Percentiles rank a stretch among this genome's conserved stretches.
phyloP scores from a whole-genome alignment of 2,329 filamentous ascomycete genomes.

The Microcyclospora pomicola region DNA sequence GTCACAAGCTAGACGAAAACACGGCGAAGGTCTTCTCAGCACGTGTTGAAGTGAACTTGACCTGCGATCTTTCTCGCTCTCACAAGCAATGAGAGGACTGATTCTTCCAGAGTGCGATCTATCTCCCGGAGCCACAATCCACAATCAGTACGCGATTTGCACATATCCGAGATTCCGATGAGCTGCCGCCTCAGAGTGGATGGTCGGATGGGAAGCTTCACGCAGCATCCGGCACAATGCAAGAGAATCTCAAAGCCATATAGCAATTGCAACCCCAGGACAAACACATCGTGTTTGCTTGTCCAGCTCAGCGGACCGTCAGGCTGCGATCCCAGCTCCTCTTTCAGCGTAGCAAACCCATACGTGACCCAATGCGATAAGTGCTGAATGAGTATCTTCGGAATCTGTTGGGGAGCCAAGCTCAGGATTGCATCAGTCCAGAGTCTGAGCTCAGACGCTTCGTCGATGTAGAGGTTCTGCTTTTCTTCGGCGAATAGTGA shows the following conservation, averaged over 20 bases:
- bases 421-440: conserved; percentile 46
- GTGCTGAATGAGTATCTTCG: conserved; percentile 10
- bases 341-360: conserved; percentile 35
- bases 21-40: too few species aligned
- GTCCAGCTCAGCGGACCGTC: conserved; percentile 64
- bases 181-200: conserved; percentile 17
- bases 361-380: conserved; percentile 35
- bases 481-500: conserved; percentile 78
- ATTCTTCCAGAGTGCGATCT: conserved; percentile 20
- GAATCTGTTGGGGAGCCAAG: conserved; percentile 16
- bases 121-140: conserved; percentile 25
- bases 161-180: conserved; percentile 14
- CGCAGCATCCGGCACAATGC: conserved; percentile 9
- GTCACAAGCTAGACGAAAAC: too few species aligned
- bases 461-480: conserved; percentile 86
- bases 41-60: too few species aligned
- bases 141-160: conserved; percentile 17
- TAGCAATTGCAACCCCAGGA: conserved; percentile 37
- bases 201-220: conserved; percentile 10
- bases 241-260: conserved; percentile 28
- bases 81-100: conserved; percentile 1
- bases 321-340: conserved; percentile 21
- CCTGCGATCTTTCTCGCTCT: too few species aligned
- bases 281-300: conserved; percentile 54
- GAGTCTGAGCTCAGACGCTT: conserved; percentile 55